phyloP scores from a whole-genome alignment of 208 protist species.

The Willaertia magna region DNA sequence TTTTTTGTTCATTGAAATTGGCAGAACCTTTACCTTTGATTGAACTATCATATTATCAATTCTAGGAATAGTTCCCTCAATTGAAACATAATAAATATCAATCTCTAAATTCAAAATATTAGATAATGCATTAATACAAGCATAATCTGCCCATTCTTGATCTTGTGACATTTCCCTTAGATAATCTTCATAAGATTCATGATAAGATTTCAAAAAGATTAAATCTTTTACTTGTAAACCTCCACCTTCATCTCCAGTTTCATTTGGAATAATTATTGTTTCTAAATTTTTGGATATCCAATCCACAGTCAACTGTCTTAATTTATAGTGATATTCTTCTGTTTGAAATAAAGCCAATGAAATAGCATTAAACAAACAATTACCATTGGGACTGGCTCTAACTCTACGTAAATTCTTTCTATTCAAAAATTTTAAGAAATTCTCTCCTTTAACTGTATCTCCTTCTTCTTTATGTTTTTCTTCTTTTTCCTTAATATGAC shows the following conservation, averaged over 20 bases:
- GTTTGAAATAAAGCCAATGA: background rate
- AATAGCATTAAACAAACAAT: background rate
- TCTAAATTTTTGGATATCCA: background rate
- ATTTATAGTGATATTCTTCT: background rate
- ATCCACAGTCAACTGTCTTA: background rate
- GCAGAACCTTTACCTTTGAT: background rate
- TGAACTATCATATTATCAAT: background rate
- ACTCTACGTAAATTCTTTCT: background rate
- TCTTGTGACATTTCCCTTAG: background rate
- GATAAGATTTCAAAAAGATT: background rate
- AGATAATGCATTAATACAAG: background rate
- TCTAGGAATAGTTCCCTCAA: background rate
- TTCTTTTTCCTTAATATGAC: too few species aligned
- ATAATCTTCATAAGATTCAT: background rate
- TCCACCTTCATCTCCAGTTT: background rate
- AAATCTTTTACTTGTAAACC: background rate
- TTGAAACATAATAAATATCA: background rate
- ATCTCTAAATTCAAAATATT: background rate
- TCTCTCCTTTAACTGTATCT: too few species aligned
- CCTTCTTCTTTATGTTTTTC: too few species aligned
- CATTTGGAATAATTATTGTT: too few species aligned
- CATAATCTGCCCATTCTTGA: background rate
- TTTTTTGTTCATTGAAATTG: background rate
- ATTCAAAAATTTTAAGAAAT: too few species aligned
- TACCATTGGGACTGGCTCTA: background rate